phyloP scores from a whole-genome alignment of 371 early-diverging fungal species.

The Lichtheimia hyalospora region DNA sequence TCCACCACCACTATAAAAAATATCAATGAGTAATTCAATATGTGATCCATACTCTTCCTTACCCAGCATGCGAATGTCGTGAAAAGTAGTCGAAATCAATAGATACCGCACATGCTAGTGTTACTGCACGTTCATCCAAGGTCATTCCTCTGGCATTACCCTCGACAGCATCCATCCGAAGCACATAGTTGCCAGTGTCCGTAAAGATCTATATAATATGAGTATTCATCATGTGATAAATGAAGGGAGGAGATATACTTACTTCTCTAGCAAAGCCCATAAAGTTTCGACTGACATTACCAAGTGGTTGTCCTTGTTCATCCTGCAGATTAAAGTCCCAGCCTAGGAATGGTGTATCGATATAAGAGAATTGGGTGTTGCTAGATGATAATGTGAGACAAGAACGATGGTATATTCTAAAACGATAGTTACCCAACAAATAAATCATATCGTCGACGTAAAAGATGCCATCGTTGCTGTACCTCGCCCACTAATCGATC shows the following conservation, averaged over 20 bases:
- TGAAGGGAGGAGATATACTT: conserved; percentile 4
- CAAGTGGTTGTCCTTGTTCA: conserved; percentile 59
- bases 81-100: conserved; percentile 93
- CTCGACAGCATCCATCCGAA: conserved; percentile 74
- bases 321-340: conserved; percentile 82
- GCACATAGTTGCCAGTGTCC: conserved; percentile 82
- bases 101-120: conserved; percentile 82
- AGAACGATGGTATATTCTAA: not conserved
- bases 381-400: conserved; percentile 3
- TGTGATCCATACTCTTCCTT: conserved; percentile 7
- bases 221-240: not conserved
- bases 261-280: conserved; percentile 84
- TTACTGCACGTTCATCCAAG: conserved; percentile 83
- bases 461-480: conserved; percentile 89
- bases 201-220: conserved; percentile 68
- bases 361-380: conserved; percentile 71
- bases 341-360: conserved; percentile 76
- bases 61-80: conserved; percentile 71
- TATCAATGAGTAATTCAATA: not conserved
- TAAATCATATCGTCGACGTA: conserved; percentile 81
- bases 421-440: conserved; percentile 51
- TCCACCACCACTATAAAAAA: conserved; percentile 27
- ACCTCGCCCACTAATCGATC: conserved; percentile 81
- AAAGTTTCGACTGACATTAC: conserved; percentile 80
- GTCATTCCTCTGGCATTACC: conserved; percentile 60